A percentile compares a stretch with the other conserved stretches of the same genome.
These are phyloP conservation scores for Neurospora terricola DNA, from an alignment of 495 filamentous ascomycete genomes.

Conservation along the genomic window DNA sequence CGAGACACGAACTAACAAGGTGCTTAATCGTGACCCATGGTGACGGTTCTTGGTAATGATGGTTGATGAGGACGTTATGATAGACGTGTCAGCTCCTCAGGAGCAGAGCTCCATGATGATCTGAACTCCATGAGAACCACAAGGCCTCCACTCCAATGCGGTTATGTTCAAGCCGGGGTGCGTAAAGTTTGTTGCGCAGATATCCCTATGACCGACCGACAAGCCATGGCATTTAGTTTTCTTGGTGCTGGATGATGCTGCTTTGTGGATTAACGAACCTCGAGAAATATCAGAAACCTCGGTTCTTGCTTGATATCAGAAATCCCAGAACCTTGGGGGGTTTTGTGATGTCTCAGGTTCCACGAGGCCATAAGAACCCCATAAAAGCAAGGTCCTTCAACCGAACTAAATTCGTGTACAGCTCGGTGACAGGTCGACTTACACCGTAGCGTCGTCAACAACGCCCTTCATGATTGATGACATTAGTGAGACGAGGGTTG, in stretches of 20 bases:
- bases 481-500: background rate
- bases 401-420: background rate
- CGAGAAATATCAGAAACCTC: background rate
- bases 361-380: background rate
- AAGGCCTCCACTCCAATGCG: background rate
- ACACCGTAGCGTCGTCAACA: background rate
- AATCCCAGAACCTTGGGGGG: background rate
- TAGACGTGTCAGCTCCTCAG: background rate
- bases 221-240: background rate
- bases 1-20: background rate
- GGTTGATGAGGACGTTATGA: background rate
- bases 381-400: background rate
- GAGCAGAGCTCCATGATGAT: background rate
- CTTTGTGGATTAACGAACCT: background rate
- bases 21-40: background rate
- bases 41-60: background rate
- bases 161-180: background rate
- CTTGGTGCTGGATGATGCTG: background rate
- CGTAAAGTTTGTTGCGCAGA: background rate
- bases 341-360: constrained; percentile 3
- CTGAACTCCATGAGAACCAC: background rate
- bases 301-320: background rate
- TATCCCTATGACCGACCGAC: background rate
- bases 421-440: background rate
- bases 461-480: background rate